Percentiles rank a stretch among this genome's conserved stretches.
These are phyloP conservation scores for Pythium insidiosum DNA, from an alignment of 352 stramenopile genomes.

Conservation along the genomic window DNA sequence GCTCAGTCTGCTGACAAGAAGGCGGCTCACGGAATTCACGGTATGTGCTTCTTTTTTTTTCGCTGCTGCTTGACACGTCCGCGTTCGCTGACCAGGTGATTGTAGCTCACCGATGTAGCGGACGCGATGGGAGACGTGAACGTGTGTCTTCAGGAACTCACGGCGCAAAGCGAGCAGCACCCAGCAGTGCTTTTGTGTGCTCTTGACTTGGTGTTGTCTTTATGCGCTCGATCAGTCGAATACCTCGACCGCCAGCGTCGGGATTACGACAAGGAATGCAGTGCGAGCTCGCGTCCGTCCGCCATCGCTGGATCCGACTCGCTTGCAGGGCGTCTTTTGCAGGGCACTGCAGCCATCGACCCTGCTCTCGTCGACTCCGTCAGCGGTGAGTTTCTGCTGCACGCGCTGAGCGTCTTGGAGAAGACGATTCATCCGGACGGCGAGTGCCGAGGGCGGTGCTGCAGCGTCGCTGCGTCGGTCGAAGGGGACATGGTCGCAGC, in stretches of 20 bases:
- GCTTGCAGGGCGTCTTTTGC: constrained; percentile 22
- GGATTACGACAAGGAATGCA: constrained; percentile 15
- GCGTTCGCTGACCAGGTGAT: no score
- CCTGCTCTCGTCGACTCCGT: constrained; percentile 15
- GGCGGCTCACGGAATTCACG: no score
- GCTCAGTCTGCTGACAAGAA: no score
- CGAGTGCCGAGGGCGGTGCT: constrained; percentile 25
- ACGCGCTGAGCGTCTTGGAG: constrained; percentile 21
- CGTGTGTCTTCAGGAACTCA: no score
- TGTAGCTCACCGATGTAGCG: no score
- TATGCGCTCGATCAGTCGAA: no score
- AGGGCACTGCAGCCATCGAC: constrained; percentile 25
- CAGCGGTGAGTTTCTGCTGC: constrained; percentile 23
- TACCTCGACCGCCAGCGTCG: constrained; percentile 23
- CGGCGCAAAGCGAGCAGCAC: constrained; percentile 20
- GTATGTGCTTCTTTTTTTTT: no score
- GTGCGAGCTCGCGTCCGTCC: constrained; percentile 10
- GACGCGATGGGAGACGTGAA: no score
- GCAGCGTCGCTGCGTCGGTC: constrained; percentile 18
- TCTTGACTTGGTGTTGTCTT: no score
- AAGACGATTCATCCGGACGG: constrained; percentile 5
- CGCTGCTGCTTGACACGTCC: no score
- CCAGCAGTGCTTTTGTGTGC: constrained; percentile 24
- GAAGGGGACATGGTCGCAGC: constrained; percentile 19
- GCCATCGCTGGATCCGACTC: constrained; percentile 14